Evolutionary conservation across 176 grass and related monocot species (phyloP).

Genomic region (Alloteropsis semialata): DNA sequence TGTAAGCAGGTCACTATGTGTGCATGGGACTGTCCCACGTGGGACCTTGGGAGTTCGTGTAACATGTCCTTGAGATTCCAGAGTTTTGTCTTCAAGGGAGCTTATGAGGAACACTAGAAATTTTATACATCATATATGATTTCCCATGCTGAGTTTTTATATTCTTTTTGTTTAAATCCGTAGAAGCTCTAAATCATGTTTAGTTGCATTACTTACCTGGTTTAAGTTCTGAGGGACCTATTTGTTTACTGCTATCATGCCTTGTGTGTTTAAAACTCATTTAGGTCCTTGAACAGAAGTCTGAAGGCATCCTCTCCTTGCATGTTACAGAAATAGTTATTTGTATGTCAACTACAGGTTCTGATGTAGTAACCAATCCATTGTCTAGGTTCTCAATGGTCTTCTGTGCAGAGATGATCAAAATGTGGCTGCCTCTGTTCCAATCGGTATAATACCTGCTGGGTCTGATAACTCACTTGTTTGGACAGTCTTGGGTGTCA

Average conservation of each 20-base stretch:
- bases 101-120: slow-evolving; percentile 7
- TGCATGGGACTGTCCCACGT: background rate
- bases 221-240: slow-evolving; percentile 9
- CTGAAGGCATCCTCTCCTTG: slow-evolving; percentile 3
- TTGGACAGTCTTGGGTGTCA: slow-evolving; percentile 96
- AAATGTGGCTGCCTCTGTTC: slow-evolving; percentile 79
- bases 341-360: slow-evolving; percentile 23
- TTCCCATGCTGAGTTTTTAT: background rate
- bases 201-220: background rate
- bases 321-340: background rate
- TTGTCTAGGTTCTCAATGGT: slow-evolving; percentile 87
- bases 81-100: background rate
- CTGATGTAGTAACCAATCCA: slow-evolving; percentile 31
- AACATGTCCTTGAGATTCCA: background rate
- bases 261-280: background rate
- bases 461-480: slow-evolving; percentile 99
- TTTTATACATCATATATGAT: background rate
- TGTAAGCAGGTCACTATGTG: background rate
- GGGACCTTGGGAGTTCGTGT: background rate
- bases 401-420: slow-evolving; percentile 91
- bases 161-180: background rate
- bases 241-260: background rate
- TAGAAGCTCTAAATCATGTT: background rate
- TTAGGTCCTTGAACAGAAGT: no score
- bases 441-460: slow-evolving; percentile 98